A percentile compares a stretch with the other conserved stretches of the same genome.
Conservation (phyloP, 257 asterid genomes). For the Solanum chilense region DNA sequence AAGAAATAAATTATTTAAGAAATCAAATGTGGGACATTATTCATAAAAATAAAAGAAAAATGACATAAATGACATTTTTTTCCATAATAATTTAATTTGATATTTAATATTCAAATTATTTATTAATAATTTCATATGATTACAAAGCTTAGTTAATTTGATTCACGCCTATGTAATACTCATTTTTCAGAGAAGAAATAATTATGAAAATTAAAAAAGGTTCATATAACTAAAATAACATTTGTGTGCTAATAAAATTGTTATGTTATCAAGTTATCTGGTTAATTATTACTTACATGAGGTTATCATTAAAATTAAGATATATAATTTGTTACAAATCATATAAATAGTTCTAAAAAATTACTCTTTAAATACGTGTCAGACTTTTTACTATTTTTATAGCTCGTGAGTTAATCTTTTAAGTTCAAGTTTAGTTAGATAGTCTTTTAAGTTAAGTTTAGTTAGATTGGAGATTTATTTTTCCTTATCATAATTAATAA, state of each 20-base stretch:
- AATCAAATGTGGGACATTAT: background rate
- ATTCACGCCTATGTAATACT: background rate
- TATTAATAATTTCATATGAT: background rate
- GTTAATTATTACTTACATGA: background rate
- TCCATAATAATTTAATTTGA: background rate
- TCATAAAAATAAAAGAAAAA: background rate
- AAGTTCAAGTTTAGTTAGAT: too few relatives aligned
- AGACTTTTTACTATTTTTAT: too few relatives aligned
- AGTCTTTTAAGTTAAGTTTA: too few relatives aligned
- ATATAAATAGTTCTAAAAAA: background rate
- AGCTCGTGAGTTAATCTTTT: background rate
- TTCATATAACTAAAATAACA: background rate
- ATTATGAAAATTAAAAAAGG: background rate
- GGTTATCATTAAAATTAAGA: too few relatives aligned
- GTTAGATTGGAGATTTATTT: too few relatives aligned
- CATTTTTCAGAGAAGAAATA: background rate
- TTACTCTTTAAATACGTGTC: background rate
- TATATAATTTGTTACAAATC: too few relatives aligned
- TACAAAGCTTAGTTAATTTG: background rate
- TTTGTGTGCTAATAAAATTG: background rate
- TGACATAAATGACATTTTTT: background rate
- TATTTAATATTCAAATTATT: background rate
- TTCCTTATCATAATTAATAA: too few relatives aligned
- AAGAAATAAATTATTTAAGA: background rate
- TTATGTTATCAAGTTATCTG: background rate